Conservation (phyloP, 352 stramenopile species). For the Phytophthora pluvialis region DNA sequence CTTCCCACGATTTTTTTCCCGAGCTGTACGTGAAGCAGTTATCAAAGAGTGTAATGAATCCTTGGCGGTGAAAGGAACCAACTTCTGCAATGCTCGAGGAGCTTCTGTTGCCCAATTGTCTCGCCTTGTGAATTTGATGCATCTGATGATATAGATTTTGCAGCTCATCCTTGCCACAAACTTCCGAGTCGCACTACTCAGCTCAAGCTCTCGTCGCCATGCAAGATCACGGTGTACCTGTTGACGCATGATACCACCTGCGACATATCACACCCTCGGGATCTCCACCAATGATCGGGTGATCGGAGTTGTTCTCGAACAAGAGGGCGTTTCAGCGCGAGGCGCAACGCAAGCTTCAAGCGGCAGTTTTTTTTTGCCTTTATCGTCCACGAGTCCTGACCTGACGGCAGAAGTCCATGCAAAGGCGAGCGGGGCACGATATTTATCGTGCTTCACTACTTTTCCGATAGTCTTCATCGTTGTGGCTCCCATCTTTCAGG, state of each 20-base stretch:
- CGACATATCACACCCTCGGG: constrained; percentile 2
- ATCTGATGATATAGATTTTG: not conserved
- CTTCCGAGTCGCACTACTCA: not conserved
- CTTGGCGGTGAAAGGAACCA: too few relatives aligned
- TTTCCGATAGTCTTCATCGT: not conserved
- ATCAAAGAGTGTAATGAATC: too few relatives aligned
- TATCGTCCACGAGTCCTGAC: not conserved
- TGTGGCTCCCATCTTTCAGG: not conserved
- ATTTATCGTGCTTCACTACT: not conserved
- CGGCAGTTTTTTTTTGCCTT: constrained; percentile 2
- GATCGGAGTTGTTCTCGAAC: constrained; percentile 6
- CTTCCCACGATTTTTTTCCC: too few relatives aligned
- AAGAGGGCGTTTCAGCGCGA: constrained; percentile 3
- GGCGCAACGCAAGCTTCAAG: not conserved
- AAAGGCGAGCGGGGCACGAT: not conserved
- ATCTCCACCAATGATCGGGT: not conserved
- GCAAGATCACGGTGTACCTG: not conserved
- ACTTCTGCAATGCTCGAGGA: too few relatives aligned
- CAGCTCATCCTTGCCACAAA: too few relatives aligned
- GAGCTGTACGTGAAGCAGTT: too few relatives aligned
- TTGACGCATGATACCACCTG: constrained; percentile 14
- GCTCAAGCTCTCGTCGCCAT: not conserved
- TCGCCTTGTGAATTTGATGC: not conserved
- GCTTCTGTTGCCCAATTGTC: too few relatives aligned
- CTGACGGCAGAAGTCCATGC: not conserved